Evolutionary conservation across 108 stramenopile species (phyloP), one percentile per base, ranked within the genome.

Genomic region (Cyclotella atomus): DNA sequence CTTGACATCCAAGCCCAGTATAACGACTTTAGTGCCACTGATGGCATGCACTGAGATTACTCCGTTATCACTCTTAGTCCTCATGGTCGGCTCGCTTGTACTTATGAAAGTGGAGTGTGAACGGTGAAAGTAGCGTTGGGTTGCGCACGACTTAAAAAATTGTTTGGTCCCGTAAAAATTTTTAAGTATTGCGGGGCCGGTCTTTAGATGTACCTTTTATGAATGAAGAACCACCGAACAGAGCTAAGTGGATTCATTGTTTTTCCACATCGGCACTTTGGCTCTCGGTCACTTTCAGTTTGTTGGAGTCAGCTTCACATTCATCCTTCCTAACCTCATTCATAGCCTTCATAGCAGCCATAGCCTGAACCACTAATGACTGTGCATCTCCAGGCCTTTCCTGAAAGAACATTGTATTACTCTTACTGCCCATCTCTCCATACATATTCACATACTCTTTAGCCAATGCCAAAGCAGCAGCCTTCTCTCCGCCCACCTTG

Each of bases 401-500:
- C 68, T 91, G 92, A 82, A 99, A 99, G 59, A 99, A 85, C 83
- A 99, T 99, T 9, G 98, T 99, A 83, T 99, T 97, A 74, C 88
- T 89, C 79, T 96, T 67, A 45, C 82, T 83, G 50, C 95, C 98
- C 96, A 99, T 97, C 76, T 96, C 96, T 15, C 95, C 96, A 80
- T 97, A 99, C 98, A 99, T 97, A 33, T 85, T 60, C 35, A 97
- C 96, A 80, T 99, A 99, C 27, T 95, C 88, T 57, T 88, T 84
- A 21, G 97, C 94, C 71, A 98, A 75, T n/a, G 94, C 90, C 59
- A 99, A 75, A 55, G 83, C 84, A 2, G 98, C 98, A 5, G 98
- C 98, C 52, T 97, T 92, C 65, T 67, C 46, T 1, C 95, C 94
- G 29, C 91, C 92, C 35, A 83, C 49, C 56, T 90, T 84, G 14